Conservation (phyloP, 768 basidiomycete species). For the Peribolospora kevripleyi region DNA sequence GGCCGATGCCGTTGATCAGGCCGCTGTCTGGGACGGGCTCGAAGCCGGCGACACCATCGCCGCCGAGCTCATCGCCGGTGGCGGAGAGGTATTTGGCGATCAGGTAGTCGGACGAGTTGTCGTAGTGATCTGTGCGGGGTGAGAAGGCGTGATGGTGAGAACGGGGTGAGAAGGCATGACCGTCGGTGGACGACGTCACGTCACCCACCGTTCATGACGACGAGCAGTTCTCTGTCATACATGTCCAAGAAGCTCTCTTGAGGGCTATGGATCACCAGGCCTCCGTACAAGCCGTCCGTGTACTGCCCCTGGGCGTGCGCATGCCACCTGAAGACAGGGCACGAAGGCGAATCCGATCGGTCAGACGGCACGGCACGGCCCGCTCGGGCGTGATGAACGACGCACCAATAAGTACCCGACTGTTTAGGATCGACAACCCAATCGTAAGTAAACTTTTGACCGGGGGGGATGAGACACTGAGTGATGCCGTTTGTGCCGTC, state of each 20-base stretch:
- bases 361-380: conserved; percentile 15
- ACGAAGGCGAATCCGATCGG: neutral
- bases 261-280: conserved; percentile 26
- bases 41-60: neutral
- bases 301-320: conserved; percentile 18
- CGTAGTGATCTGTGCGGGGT: neutral
- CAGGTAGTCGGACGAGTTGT: neutral
- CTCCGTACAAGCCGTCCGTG: conserved; percentile 30
- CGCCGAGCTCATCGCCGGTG: neutral
- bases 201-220: conserved; percentile 1
- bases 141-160: neutral
- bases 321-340: neutral
- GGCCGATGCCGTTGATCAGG: conserved; percentile 1
- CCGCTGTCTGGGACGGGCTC: conserved; percentile 1
- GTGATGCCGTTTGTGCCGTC: conserved; percentile 29
- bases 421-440: conserved; percentile 21
- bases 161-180: neutral
- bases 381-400: neutral
- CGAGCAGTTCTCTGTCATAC: neutral
- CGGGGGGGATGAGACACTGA: conserved; percentile 33
- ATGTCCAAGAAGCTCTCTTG: conserved; percentile 16
- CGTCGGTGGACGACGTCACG: neutral
- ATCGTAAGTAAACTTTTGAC: conserved; percentile 24
- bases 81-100: neutral
- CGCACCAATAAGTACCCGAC: conserved; percentile 29